Base-by-base conservation (phyloP, 2,329 filamentous ascomycete species). In the Biscogniauxia sp. region DNA sequence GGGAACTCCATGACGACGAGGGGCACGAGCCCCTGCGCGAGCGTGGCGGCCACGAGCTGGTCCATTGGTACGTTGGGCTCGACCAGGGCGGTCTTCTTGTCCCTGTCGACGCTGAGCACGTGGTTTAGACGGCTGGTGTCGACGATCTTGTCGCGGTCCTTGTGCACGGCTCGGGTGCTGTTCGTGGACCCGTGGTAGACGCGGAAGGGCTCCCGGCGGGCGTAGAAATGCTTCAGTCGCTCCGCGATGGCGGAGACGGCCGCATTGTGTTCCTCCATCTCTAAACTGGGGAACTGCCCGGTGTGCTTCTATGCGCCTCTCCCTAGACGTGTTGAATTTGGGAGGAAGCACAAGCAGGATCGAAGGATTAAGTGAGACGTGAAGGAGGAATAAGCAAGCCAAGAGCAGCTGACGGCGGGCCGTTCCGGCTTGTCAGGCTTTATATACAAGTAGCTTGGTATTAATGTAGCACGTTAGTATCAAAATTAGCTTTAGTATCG, bases 141-240 rank as follows among this genome's bases (percentile, higher is more conserved):
- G 58, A 93, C 79, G 9, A 86, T 83, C 67, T 84, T 84, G 70
- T 81, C 79, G 13, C 74, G 71, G 53, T 74, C 75, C 28, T 80
- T 79, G 20, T 78, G 75, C 7, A 80, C 80, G 25, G 82, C 81
- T 7, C 90, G 86, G 45, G 90, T 93, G 74, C 86, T 91, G 76
- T 91, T 92, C 25, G 90, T 92, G 0, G 88, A 87, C 62, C 90
- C 90, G 75, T 93, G 90, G 68, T 87, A 90, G 70, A 93, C 88
- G n/a, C 89, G 83, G 74, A 91, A 93, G 2, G 88, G 84, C 70
- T 78, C 73, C 60, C 77, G 73, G 7, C 67, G 71, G 2, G 73
- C 69, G 56, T 80, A 71, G 65, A 84, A 84, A 4, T 77, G 69
- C 60, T 73, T 73, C 32, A 84, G 75, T 20, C 78, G 74, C 32